Evolutionary conservation across 2,329 filamentous ascomycete genomes (phyloP).

Genomic region (Trichophyton benhamiae): DNA sequence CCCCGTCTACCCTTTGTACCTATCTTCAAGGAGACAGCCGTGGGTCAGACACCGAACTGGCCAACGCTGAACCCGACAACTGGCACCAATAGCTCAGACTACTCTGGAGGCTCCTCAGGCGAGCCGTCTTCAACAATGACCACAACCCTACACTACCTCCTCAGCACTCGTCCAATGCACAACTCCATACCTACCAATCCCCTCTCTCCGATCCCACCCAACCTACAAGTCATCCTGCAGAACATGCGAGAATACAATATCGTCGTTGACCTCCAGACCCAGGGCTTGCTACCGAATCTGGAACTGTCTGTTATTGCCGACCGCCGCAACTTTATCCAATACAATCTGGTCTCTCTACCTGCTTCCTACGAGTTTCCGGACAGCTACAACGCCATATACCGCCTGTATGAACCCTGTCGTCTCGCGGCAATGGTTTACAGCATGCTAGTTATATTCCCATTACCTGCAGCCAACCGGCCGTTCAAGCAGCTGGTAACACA

Average conservation of each 20-base stretch:
- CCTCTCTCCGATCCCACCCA: constrained; percentile 3
- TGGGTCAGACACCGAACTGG: constrained; percentile 14
- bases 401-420: constrained; percentile 26
- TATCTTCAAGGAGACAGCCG: constrained; percentile 15
- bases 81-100: background rate
- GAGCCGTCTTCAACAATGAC: background rate
- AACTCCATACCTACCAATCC: constrained; percentile 8
- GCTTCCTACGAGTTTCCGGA: constrained; percentile 16
- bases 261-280: constrained; percentile 16
- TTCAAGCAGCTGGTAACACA: constrained; percentile 21
- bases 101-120: too few species aligned
- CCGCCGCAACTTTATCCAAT: constrained; percentile 30
- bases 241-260: constrained; percentile 20
- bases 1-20: constrained; percentile 17
- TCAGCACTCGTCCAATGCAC: constrained; percentile 10
- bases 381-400: constrained; percentile 7
- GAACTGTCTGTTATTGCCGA: constrained; percentile 19
- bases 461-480: constrained; percentile 28
- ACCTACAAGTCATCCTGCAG: constrained; percentile 14
- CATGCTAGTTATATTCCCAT: constrained; percentile 29
- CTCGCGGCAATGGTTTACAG: constrained; percentile 27
- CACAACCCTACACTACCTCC: background rate
- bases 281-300: constrained; percentile 13
- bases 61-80: constrained; percentile 7
- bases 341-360: constrained; percentile 24